A percentile compares a stretch with the other conserved stretches of the same genome.
phyloP scores from a whole-genome alignment of 495 filamentous ascomycete species.

The Pyrenopolyporus hunteri region DNA sequence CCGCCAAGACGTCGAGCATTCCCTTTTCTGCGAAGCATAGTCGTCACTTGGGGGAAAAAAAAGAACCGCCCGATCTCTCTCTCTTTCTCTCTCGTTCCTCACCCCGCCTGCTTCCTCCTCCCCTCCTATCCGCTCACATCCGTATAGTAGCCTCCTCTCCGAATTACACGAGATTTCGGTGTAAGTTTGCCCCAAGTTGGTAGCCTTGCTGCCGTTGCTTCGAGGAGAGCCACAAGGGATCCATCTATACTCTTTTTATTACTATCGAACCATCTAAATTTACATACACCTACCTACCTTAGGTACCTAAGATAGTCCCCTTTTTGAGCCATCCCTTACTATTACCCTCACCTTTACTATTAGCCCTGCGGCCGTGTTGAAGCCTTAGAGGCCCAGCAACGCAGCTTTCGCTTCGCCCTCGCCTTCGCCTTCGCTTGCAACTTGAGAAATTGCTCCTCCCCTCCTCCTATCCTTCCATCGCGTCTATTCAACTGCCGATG shows the following conservation, averaged over 20 bases:
- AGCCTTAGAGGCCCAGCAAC: constrained; percentile 10
- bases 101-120: constrained; percentile 7
- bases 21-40: constrained; percentile 41
- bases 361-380: constrained; percentile 14
- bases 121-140: constrained; percentile 10
- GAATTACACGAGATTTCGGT: constrained; percentile 16
- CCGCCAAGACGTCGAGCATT: constrained; percentile 44
- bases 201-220: constrained; percentile 12
- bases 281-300: not conserved
- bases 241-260: constrained; percentile 19
- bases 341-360: not conserved
- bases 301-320: no score
- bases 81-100: constrained; percentile 31
- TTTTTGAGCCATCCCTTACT: not conserved
- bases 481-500: constrained; percentile 33
- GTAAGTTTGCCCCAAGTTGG: constrained; percentile 22
- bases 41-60: constrained; percentile 37
- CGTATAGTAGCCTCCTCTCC: constrained; percentile 17
- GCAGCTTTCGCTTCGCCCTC: constrained; percentile 17
- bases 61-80: constrained; percentile 20
- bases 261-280: not conserved
- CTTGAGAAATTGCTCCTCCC: constrained; percentile 4
- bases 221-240: constrained; percentile 3
- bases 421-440: constrained; percentile 13
- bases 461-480: not conserved